phyloP scores from a whole-genome alignment of 257 asterid species.

The Catharanthus roseus region DNA sequence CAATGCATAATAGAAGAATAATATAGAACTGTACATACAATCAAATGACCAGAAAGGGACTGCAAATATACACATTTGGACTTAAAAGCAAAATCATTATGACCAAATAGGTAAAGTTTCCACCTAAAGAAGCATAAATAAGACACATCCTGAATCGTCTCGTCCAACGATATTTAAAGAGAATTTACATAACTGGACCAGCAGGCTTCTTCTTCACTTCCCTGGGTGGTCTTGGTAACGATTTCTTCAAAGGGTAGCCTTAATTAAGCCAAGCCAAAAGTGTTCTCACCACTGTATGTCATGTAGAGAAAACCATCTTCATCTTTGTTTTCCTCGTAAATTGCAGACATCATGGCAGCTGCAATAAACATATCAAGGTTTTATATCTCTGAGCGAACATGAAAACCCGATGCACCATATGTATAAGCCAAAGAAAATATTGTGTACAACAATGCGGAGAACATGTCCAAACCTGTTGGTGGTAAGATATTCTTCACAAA shows the following conservation, averaged over 20 bases:
- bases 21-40: background rate
- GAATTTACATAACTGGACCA: background rate
- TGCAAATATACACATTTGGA: background rate
- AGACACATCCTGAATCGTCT: background rate
- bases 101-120: background rate
- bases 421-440: background rate
- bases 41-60: background rate
- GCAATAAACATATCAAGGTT: constrained; percentile 7
- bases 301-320: constrained; percentile 77
- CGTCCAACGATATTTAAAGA: background rate
- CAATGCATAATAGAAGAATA: background rate
- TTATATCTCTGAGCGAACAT: background rate
- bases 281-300: constrained; percentile 82
- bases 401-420: too few relatives aligned
- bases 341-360: constrained; percentile 81
- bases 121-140: background rate
- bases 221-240: background rate
- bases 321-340: constrained; percentile 69
- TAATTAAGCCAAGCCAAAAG: constrained; percentile 38
- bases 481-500: constrained; percentile 38
- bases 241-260: background rate
- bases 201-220: background rate
- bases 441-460: background rate
- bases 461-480: constrained; percentile 29
- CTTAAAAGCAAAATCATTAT: background rate